Evolutionary conservation across 257 asterid genomes (phyloP).

Genomic region (Solanum etuberosum): DNA sequence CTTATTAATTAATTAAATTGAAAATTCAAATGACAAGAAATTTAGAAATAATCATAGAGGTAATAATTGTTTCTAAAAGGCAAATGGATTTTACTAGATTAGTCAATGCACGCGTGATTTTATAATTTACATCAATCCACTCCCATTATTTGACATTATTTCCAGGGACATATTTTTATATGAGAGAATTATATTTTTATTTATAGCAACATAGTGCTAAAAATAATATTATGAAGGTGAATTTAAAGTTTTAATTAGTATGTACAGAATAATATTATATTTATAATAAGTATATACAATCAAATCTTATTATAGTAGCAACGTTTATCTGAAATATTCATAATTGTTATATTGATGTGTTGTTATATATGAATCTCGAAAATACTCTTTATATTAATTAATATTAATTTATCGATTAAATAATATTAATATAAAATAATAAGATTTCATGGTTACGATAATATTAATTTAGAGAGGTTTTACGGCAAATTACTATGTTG

Average conservation of each 20-base stretch:
- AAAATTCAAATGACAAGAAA: background rate
- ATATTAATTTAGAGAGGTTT: background rate
- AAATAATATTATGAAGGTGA: background rate
- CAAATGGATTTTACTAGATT: background rate
- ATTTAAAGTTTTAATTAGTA: background rate
- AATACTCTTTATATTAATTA: too few relatives aligned
- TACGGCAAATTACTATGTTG: too few relatives aligned
- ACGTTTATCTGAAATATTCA: too few relatives aligned
- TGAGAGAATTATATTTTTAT: background rate
- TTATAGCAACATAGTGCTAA: background rate
- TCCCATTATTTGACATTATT: background rate
- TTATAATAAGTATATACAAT: background rate
- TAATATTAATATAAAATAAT: too few relatives aligned
- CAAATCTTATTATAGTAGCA: background rate
- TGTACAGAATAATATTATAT: background rate
- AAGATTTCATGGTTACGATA: rapidly evolving
- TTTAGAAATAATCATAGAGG: background rate
- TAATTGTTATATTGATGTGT: background rate
- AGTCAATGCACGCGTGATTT: slow-evolving; percentile 1
- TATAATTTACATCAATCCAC: background rate
- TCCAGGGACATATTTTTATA: background rate
- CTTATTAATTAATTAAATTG: background rate
- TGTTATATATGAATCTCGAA: background rate
- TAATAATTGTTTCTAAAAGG: background rate
- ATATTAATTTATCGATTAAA: too few relatives aligned